Percentiles rank a stretch among this genome's conserved stretches.
Evolutionary conservation across 371 early-diverging fungal genomes (phyloP).

Genomic region (Capillidium rhysosporum): DNA sequence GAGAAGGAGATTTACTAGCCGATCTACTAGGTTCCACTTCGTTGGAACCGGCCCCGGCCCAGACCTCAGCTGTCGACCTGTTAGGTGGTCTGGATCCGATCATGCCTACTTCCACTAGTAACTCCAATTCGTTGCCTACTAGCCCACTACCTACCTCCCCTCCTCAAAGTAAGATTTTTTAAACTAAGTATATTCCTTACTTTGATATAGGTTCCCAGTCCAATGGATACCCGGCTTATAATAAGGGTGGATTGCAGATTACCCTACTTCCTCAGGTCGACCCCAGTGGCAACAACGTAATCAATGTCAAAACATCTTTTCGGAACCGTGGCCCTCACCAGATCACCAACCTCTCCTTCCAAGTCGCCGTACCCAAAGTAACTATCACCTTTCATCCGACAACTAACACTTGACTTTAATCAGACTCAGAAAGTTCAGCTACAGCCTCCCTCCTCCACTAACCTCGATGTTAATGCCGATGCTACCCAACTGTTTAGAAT

Average conservation of each 20-base stretch:
- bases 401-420: neutral
- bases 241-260: conserved; percentile 51
- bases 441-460: conserved; percentile 47
- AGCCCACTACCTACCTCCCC: too few species aligned
- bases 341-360: conserved; percentile 49
- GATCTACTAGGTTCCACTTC: neutral
- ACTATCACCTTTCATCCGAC: neutral
- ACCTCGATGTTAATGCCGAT: conserved; percentile 27
- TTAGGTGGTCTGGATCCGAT: neutral
- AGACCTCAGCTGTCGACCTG: neutral
- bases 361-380: conserved; percentile 76
- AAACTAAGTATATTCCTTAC: too few species aligned
- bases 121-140: neutral
- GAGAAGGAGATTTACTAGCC: neutral
- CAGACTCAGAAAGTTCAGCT: conserved; percentile 56
- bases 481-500: conserved; percentile 65
- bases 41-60: neutral
- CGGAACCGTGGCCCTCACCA: conserved; percentile 28
- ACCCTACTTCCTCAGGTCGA: conserved; percentile 43
- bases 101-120: neutral
- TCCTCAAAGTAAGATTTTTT: neutral
- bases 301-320: conserved; percentile 49
- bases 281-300: conserved; percentile 25
- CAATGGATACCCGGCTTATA: conserved; percentile 34
- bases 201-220: too few species aligned